phyloP scores from a whole-genome alignment of 306 rosid genomes.

The Abrus pulchellus region DNA sequence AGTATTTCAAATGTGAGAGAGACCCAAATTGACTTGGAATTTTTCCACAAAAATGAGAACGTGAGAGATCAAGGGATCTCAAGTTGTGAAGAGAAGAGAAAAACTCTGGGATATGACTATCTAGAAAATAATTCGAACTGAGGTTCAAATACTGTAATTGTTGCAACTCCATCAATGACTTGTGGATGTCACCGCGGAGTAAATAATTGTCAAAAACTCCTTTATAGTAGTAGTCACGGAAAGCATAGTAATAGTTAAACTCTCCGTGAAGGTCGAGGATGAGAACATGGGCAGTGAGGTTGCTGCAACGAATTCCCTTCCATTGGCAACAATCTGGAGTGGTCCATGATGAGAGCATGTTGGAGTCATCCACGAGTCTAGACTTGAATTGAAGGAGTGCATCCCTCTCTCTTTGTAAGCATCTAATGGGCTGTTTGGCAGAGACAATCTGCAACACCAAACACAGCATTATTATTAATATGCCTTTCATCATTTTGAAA shows the following conservation, averaged over 20 bases:
- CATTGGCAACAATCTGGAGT: constrained; percentile 42
- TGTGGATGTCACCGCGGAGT: background rate
- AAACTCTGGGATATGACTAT: background rate
- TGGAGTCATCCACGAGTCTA: background rate
- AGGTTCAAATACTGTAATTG: constrained; percentile 2
- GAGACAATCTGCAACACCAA: background rate
- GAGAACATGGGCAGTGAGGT: background rate
- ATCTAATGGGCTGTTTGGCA: background rate
- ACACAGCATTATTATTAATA: background rate
- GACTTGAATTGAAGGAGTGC: constrained; percentile 39
- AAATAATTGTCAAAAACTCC: no score
- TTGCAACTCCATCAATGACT: background rate
- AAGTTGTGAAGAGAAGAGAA: background rate
- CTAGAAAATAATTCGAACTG: no score
- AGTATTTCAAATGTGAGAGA: background rate
- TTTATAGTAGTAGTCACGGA: background rate
- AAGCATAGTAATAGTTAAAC: no score
- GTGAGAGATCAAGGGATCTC: background rate
- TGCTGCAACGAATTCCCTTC: constrained; percentile 41
- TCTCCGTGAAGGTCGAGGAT: background rate
- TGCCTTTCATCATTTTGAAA: background rate
- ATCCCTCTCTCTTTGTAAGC: background rate
- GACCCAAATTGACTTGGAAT: background rate
- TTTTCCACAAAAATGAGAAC: background rate
- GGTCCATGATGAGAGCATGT: constrained; percentile 37